These are phyloP conservation scores for Gremmenia infestans DNA, from an alignment of 2,329 filamentous ascomycete genomes.

Conservation along the genomic window DNA sequence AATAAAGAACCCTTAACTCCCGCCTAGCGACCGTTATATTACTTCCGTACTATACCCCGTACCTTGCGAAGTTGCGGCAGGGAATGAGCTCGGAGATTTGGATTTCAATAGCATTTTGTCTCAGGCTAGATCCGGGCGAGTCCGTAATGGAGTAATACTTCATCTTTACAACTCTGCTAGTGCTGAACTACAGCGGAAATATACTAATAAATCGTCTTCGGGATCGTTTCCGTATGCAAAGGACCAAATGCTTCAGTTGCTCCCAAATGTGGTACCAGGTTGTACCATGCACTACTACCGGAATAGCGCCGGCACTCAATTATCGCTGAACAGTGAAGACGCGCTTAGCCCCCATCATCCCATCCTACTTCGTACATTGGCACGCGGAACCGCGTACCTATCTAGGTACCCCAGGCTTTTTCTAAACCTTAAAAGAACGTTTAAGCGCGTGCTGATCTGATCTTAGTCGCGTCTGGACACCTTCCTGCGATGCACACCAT, in stretches of 20 bases:
- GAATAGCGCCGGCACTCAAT: neutral
- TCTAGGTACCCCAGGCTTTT: neutral
- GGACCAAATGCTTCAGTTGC: neutral
- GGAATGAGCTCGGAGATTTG: neutral
- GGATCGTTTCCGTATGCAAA: no score
- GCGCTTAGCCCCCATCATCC: neutral
- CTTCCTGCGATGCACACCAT: no score
- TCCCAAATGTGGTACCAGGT: neutral
- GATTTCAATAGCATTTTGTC: neutral
- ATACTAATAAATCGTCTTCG: neutral
- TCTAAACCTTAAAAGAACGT: neutral
- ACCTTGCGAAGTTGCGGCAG: neutral
- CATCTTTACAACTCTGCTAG: neutral
- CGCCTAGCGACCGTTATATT: neutral
- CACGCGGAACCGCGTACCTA: neutral
- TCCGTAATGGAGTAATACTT: neutral
- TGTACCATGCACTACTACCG: neutral
- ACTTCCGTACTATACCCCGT: neutral
- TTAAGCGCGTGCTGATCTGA: neutral
- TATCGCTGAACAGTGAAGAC: no score
- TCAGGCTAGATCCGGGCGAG: neutral
- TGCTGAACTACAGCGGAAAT: neutral
- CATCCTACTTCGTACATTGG: neutral
- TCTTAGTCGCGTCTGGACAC: neutral
- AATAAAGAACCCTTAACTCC: neutral